Evolutionary conservation across 306 rosid species (phyloP), one percentile per base, ranked within the genome.

Genomic region (Prosopis cineraria): DNA sequence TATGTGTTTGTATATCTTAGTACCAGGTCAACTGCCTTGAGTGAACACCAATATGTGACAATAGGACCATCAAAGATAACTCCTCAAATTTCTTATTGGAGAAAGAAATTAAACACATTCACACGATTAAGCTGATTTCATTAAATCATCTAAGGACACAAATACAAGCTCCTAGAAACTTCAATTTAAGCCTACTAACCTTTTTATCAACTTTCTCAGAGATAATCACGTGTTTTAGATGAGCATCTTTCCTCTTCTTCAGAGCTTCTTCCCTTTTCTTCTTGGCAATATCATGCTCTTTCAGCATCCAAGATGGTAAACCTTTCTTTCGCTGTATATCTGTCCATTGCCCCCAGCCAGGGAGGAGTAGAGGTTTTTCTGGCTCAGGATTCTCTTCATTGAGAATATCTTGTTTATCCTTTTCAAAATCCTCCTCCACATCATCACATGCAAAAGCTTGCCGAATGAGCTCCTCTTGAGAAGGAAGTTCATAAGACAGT

Each of bases 311-410:
- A 77, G 97, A 84, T 73, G 99, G 98, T 53, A 83, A 66, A 19
- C 99, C 99, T 79, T 88, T 91, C 86, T 91, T 95, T 64, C 86
- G 30, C 88, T 95, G 99, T 72, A 91, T 44, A 59, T 84, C 60
- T 66, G 99, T 91, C 99, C 99, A 95, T 43, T 95, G 97, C 65
- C 99, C 99, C 99, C 99, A 95, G 40, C 98, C 99, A 67, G 98
- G 99, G 53, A 95, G 93, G 52, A 81, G 68, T 58, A 82, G 72
- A 24, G 97, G 99, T 80, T 88, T 95, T 82, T 95, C 98, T 10
- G 93, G 98, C 78, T 88, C 97, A 30, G 99, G 99, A 79, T 87
- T 93, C 81, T 95, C 99, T 81, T 83, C 84, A 24, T 89, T 86
- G 84, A 95, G 80, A 47, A 90, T 71, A 78, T 86, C 91, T 83